These are phyloP conservation scores for cucumber (Cucumis sativus) DNA, from an alignment of 306 rosid genomes.

Conservation along the genomic window Cucumber_9930_V3 NC_026657.2:19770001-19770500, in stretches of 20 bases:
- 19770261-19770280: constrained; percentile 43
- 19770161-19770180: background rate
- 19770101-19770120: background rate
- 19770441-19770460: background rate
- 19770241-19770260: constrained; percentile 48
- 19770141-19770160: background rate
- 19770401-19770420: constrained; percentile 66
- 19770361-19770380: constrained; percentile 31
- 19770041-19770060: background rate
- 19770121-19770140: background rate
- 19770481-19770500: background rate
- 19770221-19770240: constrained; percentile 49
- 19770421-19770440: constrained; percentile 64
- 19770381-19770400: constrained; percentile 41
- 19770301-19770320: constrained; percentile 41
- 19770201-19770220: constrained; percentile 32
- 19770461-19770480: background rate
- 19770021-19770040: constrained; percentile 52
- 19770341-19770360: constrained; percentile 66
- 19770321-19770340: constrained; percentile 47
- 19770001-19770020: constrained; percentile 50
- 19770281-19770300: constrained; percentile 61
- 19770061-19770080: background rate
- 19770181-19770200: background rate
- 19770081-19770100: background rate